Evolutionary conservation across 2,329 filamentous ascomycete genomes (phyloP).

Genomic region (Curvularia verruculosa): DNA sequence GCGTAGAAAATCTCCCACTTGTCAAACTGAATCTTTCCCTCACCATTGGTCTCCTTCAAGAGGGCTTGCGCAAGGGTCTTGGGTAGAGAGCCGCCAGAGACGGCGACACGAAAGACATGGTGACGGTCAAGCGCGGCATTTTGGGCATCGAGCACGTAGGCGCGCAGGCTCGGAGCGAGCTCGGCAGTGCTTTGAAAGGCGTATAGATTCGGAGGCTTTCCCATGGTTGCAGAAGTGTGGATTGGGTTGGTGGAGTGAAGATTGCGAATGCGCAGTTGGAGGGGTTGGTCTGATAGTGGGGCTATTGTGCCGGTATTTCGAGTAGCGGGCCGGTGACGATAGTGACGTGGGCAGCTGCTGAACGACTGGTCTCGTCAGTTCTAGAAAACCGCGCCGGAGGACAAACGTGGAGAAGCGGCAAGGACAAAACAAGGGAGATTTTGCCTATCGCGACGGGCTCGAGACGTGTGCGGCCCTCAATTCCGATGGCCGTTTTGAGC

Average conservation of each 20-base stretch:
- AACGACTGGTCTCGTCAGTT: conserved; percentile 4
- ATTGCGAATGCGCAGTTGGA: conserved; percentile 19
- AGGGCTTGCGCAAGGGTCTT: conserved; percentile 85
- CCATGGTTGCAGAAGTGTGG: conserved; percentile 38
- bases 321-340: conserved; percentile 20
- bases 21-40: conserved; percentile 74
- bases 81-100: conserved; percentile 92
- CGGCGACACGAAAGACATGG: conserved; percentile 83
- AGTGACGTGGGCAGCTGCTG: conserved; percentile 22
- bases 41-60: conserved; percentile 60
- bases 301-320: conserved; percentile 19
- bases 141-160: conserved; percentile 83
- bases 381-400: not conserved
- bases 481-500: conserved; percentile 17
- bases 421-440: conserved; percentile 2
- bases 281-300: conserved; percentile 21
- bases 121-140: conserved; percentile 80
- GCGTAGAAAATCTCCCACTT: conserved; percentile 99
- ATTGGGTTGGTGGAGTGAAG: conserved; percentile 16
- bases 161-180: conserved; percentile 77
- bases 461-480: conserved; percentile 12
- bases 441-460: conserved; percentile 9
- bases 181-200: conserved; percentile 73
- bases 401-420: not conserved
- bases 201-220: conserved; percentile 69